Percentiles rank a stretch among this genome's conserved stretches.
Evolutionary conservation across 129 eudicot species (phyloP).

Genomic region (Helianthus annuus): DNA sequence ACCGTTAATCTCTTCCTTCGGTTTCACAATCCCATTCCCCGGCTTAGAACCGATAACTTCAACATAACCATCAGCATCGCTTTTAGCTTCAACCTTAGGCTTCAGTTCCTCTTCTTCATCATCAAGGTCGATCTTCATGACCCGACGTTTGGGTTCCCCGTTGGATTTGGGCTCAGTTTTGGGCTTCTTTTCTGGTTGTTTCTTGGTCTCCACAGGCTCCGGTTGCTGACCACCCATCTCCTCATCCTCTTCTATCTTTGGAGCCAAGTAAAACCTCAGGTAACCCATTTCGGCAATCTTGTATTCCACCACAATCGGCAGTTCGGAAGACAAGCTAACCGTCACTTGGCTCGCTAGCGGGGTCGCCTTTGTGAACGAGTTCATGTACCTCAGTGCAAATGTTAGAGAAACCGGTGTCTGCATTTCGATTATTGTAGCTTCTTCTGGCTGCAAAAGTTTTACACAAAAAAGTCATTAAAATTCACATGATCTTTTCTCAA

Average conservation of each 20-base stretch:
- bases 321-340: conserved; percentile 60
- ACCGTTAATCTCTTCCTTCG: conserved; percentile 23
- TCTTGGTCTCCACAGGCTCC: conserved; percentile 41
- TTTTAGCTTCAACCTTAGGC: conserved; percentile 21
- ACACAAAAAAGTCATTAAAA: background rate
- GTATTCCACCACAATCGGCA: conserved; percentile 78
- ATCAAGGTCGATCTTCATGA: conserved; percentile 42
- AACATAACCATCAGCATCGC: conserved; percentile 31
- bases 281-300: conserved; percentile 79
- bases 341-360: conserved; percentile 66
- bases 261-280: conserved; percentile 72
- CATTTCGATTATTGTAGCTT: conserved; percentile 65
- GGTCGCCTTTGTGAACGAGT: conserved; percentile 67
- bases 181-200: conserved; percentile 36
- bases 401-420: conserved; percentile 54
- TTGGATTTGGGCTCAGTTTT: conserved; percentile 7
- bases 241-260: conserved; percentile 79
- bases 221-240: conserved; percentile 44
- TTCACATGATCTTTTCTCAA: background rate
- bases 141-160: conserved; percentile 29
- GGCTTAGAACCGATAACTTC: conserved; percentile 30
- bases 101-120: conserved; percentile 48
- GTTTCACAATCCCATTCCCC: conserved; percentile 18
- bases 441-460: conserved; percentile 56
- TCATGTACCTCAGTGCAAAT: conserved; percentile 64